Evolutionary conservation across 2,329 filamentous ascomycete genomes (phyloP).

Genomic region (Parascedosporium putredinis): DNA sequence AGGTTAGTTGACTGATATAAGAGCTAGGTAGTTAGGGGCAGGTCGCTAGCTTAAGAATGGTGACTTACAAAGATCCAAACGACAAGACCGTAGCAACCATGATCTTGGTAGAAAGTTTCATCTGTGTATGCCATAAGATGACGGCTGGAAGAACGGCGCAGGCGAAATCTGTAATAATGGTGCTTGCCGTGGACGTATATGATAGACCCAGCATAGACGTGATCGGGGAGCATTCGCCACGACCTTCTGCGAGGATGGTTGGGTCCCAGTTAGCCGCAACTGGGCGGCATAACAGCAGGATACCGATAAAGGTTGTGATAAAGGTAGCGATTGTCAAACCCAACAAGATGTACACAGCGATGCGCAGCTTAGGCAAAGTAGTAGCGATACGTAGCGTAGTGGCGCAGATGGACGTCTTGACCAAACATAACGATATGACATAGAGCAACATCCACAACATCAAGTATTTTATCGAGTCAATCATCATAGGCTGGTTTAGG

Average conservation of each 20-base stretch:
- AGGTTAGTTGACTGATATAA: neutral
- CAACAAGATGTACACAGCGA: constrained; percentile 13
- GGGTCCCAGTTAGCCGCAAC: constrained; percentile 20
- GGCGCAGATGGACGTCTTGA: constrained; percentile 25
- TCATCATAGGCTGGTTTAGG: constrained; percentile 16
- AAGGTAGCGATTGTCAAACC: constrained; percentile 17
- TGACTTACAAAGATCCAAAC: constrained; percentile 13
- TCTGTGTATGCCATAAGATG: constrained; percentile 22
- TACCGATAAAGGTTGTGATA: constrained; percentile 21
- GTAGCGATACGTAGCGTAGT: constrained; percentile 23
- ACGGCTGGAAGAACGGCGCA: constrained; percentile 21
- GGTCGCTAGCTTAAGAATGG: neutral
- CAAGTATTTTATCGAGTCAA: constrained; percentile 12
- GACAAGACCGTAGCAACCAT: constrained; percentile 13
- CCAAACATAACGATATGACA: constrained; percentile 14
- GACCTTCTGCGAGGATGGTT: constrained; percentile 18
- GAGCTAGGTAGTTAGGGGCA: neutral
- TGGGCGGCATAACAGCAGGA: constrained; percentile 21
- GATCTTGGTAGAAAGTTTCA: constrained; percentile 16
- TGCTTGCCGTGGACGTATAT: constrained; percentile 21
- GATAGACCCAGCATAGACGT: constrained; percentile 12
- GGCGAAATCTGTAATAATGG: constrained; percentile 22
- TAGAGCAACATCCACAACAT: constrained; percentile 19
- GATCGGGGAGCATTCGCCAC: constrained; percentile 12
- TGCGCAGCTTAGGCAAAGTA: constrained; percentile 13